Evolutionary conservation across 768 basidiomycete genomes (phyloP).

Genomic region (Lyophyllum decastes): DNA sequence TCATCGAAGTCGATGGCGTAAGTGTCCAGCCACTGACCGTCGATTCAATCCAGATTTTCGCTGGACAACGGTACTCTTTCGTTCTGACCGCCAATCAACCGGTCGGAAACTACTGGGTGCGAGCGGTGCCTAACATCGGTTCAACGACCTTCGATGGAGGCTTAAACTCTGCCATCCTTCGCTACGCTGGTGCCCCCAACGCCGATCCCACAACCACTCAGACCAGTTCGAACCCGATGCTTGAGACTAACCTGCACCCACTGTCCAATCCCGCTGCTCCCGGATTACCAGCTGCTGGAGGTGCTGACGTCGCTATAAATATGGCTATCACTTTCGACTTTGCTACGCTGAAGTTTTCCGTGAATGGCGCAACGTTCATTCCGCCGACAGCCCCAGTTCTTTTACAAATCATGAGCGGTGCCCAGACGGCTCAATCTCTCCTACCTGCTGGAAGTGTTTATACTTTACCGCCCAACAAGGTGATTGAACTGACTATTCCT

Average conservation of each 20-base stretch:
- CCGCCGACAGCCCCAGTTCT: constrained; percentile 52
- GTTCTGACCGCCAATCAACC: constrained; percentile 38
- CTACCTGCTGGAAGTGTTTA: constrained; percentile 49
- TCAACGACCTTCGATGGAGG: constrained; percentile 33
- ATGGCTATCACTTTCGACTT: constrained; percentile 20
- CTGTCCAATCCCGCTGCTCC: constrained; percentile 11
- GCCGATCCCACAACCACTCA: constrained; percentile 30
- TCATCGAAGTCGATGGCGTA: constrained; percentile 43
- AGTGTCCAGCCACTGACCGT: constrained; percentile 33
- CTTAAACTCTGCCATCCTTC: constrained; percentile 55
- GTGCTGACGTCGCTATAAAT: constrained; percentile 24
- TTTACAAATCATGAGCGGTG: constrained; percentile 60
- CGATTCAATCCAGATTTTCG: constrained; percentile 41
- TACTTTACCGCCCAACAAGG: constrained; percentile 42
- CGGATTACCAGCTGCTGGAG: constrained; percentile 14
- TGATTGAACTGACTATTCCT: constrained; percentile 45
- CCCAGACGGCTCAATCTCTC: constrained; percentile 43
- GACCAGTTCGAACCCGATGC: constrained; percentile 22
- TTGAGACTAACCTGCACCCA: constrained; percentile 26
- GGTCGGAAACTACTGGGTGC: constrained; percentile 43
- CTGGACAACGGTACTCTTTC: constrained; percentile 37
- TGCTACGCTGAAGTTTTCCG: constrained; percentile 17
- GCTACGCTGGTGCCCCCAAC: constrained; percentile 30
- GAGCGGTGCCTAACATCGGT: constrained; percentile 24
- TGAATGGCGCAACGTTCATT: constrained; percentile 32